phyloP scores from a whole-genome alignment of 192 early-diverging fungal genomes.

The Backusella parvicylindrica region DNA sequence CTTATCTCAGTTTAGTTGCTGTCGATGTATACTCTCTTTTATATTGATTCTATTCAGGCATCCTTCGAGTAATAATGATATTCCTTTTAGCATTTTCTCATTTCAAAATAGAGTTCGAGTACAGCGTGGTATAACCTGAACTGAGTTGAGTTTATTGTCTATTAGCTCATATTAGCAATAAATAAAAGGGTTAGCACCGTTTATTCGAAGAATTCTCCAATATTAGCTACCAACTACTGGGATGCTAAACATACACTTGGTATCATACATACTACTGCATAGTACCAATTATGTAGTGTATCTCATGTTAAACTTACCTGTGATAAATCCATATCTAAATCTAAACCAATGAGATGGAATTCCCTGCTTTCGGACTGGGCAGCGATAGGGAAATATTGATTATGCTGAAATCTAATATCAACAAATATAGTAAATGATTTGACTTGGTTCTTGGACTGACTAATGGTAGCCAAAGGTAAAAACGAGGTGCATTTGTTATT shows the following conservation, averaged over 20 bases:
- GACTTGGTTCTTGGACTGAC: not conserved
- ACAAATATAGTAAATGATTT: not conserved
- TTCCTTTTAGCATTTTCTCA: not conserved
- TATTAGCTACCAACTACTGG: not conserved
- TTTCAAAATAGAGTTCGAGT: not conserved
- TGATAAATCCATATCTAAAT: not conserved
- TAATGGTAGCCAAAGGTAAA: no score
- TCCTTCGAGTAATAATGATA: not conserved
- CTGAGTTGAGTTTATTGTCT: not conserved
- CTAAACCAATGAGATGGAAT: not conserved
- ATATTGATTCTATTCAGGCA: not conserved
- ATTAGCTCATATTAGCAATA: not conserved
- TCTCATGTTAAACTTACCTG: not conserved
- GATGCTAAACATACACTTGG: no score
- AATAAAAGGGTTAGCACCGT: not conserved
- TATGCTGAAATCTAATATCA: not conserved
- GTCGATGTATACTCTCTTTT: not conserved
- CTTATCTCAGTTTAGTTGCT: not conserved
- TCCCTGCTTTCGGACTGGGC: not conserved
- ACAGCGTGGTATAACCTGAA: not conserved
- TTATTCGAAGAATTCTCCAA: not conserved
- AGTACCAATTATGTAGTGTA: not conserved
- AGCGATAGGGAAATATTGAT: not conserved
- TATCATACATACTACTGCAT: not conserved
- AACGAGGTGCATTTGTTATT: not conserved